Conservation (phyloP, 257 asterid genomes). For the Ocimum tenuiflorum region DNA sequence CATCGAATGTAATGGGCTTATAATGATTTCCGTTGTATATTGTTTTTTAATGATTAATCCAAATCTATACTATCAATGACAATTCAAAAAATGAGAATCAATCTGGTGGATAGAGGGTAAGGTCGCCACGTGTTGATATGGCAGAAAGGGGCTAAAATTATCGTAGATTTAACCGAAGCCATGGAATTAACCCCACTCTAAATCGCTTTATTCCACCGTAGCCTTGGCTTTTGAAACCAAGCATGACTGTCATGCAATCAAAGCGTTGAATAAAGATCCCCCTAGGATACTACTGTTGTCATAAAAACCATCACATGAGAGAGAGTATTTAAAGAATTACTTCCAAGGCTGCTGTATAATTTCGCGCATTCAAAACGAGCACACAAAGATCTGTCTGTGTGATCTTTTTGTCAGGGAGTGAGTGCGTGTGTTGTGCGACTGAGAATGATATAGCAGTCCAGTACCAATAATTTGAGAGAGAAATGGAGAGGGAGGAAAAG, state of each 20-base stretch:
- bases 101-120: background rate
- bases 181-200: conserved; percentile 19
- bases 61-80: background rate
- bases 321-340: conserved; percentile 1
- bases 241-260: conserved; percentile 37
- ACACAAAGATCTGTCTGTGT: background rate
- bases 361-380: conserved; percentile 12
- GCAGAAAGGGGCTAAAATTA: background rate
- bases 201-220: conserved; percentile 22
- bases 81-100: too few species aligned
- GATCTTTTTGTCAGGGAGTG: conserved; percentile 3
- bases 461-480: conserved; percentile 23
- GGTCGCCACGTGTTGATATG: conserved; percentile 21
- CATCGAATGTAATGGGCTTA: too few species aligned
- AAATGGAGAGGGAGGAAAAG: conserved; percentile 31
- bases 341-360: conserved; percentile 20
- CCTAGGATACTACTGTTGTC: background rate
- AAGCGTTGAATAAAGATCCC: conserved; percentile 28
- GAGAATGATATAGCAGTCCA: conserved; percentile 9
- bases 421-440: background rate
- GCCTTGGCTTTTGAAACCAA: conserved; percentile 27
- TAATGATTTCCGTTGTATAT: too few species aligned
- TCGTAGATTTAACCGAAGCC: background rate
- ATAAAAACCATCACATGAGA: conserved; percentile 12
- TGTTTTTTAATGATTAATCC: too few species aligned